Base-by-base conservation (phyloP, 371 early-diverging fungal species). In the Mortierella sp. region DNA sequence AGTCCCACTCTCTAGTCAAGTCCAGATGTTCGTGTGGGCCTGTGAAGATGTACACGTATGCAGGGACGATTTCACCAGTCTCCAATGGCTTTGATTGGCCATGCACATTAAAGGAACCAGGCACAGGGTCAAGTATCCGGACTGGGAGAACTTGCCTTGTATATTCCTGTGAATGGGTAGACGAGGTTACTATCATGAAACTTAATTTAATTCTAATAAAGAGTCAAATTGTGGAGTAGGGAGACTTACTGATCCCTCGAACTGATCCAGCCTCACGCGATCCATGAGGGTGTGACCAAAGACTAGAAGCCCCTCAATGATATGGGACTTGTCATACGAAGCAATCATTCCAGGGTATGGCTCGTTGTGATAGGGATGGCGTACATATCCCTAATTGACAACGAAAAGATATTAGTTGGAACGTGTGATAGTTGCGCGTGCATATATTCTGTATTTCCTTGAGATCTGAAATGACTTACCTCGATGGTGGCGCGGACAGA, bases 331-430 rank as follows among this genome's bases (percentile, higher is more conserved):
- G 22, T 75, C 76, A 5, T 28, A 5, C 0, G 81, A 72, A 30
- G 76, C 47, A 26, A 81, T 69, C 76, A 81, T 81, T 28, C 81
- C 81, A 5, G 81, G 81, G 32, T 81, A 81, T 18, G 81, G 81
- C 14, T 26, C 73, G 39, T 69, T 63, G 49, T 75, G 76, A 58
- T 81, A 81, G 3, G 81, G 76, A 57, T 75, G 52, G 14, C 81
- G 76, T 11, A 72, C 49, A 62, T 62, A 81, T 8, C 81, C 81
- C 79, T 79, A 62, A 16, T 20, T 22, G 20, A 60, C 11, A 22
- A 18, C 11, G 1, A n/a, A 39, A 55, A 35, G 12, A 49, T 28
- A 14, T 12, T 12, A 8, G 24, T n/a, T 18, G n/a, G 52, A 52
- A 22, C 9, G 52, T 8, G 22, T 22, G n/a, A 18, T 52, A 52